Evolutionary conservation across 352 stramenopile species (phyloP), one percentile per base, ranked within the genome.

Genomic region (Phytophthora cajani): DNA sequence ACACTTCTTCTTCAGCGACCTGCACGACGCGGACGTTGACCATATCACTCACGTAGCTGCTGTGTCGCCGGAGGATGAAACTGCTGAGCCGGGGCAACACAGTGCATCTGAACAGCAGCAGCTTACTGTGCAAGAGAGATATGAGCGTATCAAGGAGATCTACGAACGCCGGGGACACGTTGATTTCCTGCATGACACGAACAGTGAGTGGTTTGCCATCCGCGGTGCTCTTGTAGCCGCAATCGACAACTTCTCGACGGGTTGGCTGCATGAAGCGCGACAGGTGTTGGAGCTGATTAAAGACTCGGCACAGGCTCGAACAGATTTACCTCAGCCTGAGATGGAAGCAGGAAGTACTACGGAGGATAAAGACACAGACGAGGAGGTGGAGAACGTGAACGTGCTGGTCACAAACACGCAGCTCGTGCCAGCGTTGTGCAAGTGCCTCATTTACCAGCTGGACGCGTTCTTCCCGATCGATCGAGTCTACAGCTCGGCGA

Each of bases 371-470:
- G 44, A 42, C 10, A 59, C 71, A 0, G 47, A 79, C 11, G 74
- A 69, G 17, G 72, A 67, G 11, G 80, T 85, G 46, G 81, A 89
- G 62, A 81, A 88, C 38, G 69, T 91, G 33, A 95, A 95, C 54
- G 75, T 95, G 17, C 71, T 95, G 58, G 88, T 95, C 25, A 95
- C 88, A 58, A 95, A 95, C 71, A 90, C 88, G 27, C 88, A 93
- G 59, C 71, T 95, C 14, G 84, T 89, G 38, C 88, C 88, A 21
- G 88, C 86, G 50, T 71, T 95, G 36, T 95, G 88, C 75, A 95
- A 95, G 72, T 93, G 84, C 58, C 74, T 95, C 27, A 91, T 95
- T 69, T 95, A 95, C 71, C 72, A 88, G 50, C 74, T 95, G 42
- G 83, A 95, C 59, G 32, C 73, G 23, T 92, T 84, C 54, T 95